Conservation (phyloP, 768 basidiomycete species). For the Punctularia strigosozonata region DNA sequence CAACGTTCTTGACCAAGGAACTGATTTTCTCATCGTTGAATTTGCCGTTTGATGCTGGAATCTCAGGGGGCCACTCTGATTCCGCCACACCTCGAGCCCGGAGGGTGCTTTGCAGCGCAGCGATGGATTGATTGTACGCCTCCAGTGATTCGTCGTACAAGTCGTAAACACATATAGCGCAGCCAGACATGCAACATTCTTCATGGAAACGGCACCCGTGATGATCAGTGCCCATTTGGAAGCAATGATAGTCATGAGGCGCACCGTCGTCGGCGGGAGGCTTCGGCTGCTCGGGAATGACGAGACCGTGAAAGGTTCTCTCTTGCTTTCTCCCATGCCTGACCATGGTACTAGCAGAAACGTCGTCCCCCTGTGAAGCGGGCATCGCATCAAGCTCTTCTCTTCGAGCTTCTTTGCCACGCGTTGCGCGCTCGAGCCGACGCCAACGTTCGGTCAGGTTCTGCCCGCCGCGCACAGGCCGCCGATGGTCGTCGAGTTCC, state of each 20-base stretch:
- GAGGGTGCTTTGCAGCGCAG: conserved; percentile 38
- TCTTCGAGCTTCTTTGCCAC: conserved; percentile 28
- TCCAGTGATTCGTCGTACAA: conserved; percentile 66
- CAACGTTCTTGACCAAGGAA: conserved; percentile 17
- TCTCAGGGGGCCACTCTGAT: conserved; percentile 50
- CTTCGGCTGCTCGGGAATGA: conserved; percentile 49
- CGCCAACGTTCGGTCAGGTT: conserved; percentile 48
- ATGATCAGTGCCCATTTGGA: not conserved
- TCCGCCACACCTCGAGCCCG: conserved; percentile 34
- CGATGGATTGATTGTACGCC: conserved; percentile 46
- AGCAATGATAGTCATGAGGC: conserved; percentile 9
- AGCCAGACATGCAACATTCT: conserved; percentile 96
- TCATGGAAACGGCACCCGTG: not conserved
- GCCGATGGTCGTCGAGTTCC: conserved; percentile 1
- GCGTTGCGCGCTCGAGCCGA: conserved; percentile 41
- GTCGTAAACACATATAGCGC: conserved; percentile 87
- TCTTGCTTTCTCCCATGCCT: conserved; percentile 3
- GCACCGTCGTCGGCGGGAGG: conserved; percentile 58
- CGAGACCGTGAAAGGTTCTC: conserved; percentile 37
- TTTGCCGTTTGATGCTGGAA: conserved; percentile 19
- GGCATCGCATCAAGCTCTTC: conserved; percentile 18
- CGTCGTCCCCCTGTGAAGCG: conserved; percentile 1
- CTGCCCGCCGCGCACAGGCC: conserved; percentile 34
- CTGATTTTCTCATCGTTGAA: conserved; percentile 12
- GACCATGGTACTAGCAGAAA: conserved; percentile 1